phyloP scores from a whole-genome alignment of 352 stramenopile genomes.

The Pythium biforme region DNA sequence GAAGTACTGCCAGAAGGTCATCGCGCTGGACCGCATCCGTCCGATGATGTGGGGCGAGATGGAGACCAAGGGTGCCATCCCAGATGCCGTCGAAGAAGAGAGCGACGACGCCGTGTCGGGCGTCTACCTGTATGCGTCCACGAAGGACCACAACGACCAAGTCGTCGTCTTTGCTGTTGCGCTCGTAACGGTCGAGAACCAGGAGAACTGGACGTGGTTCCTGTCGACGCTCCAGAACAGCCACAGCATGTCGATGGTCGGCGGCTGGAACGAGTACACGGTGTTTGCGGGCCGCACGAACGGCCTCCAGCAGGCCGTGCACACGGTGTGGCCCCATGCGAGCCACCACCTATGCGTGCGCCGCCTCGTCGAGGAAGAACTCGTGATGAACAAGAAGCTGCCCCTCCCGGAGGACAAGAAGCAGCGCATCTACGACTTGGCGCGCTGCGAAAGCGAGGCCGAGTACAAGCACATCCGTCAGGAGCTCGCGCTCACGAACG shows the following conservation, averaged over 20 bases:
- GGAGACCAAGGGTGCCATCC: slow-evolving; percentile 27
- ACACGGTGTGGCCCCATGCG: slow-evolving; percentile 50
- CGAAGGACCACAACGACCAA: slow-evolving; percentile 75
- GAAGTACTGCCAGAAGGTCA: slow-evolving; percentile 55
- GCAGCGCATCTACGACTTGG: slow-evolving; percentile 65
- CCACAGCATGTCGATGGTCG: slow-evolving; percentile 28
- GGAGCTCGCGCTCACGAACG: slow-evolving; percentile 51
- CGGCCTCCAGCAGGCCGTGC: slow-evolving; percentile 51
- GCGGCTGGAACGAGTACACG: slow-evolving; percentile 60
- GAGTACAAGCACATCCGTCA: slow-evolving; percentile 65
- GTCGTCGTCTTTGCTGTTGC: slow-evolving; percentile 64
- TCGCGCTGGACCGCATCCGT: slow-evolving; percentile 59
- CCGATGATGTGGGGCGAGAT: slow-evolving; percentile 36
- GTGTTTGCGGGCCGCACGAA: slow-evolving; percentile 58
- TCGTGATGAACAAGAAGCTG: slow-evolving; percentile 58
- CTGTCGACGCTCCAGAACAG: slow-evolving; percentile 45
- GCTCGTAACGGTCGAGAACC: slow-evolving; percentile 60
- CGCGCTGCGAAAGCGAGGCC: slow-evolving; percentile 64
- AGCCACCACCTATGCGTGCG: slow-evolving; percentile 75
- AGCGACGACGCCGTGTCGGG: slow-evolving; percentile 71
- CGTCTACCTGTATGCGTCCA: slow-evolving; percentile 70
- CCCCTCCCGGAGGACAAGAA: slow-evolving; percentile 63
- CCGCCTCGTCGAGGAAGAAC: slow-evolving; percentile 68
- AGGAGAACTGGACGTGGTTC: slow-evolving; percentile 81
- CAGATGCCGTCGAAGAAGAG: slow-evolving; percentile 51